Evolutionary conservation across 2,329 filamentous ascomycete genomes (phyloP), one percentile per base, ranked within the genome.

Genomic region (Graphilbum fragrans): DNA sequence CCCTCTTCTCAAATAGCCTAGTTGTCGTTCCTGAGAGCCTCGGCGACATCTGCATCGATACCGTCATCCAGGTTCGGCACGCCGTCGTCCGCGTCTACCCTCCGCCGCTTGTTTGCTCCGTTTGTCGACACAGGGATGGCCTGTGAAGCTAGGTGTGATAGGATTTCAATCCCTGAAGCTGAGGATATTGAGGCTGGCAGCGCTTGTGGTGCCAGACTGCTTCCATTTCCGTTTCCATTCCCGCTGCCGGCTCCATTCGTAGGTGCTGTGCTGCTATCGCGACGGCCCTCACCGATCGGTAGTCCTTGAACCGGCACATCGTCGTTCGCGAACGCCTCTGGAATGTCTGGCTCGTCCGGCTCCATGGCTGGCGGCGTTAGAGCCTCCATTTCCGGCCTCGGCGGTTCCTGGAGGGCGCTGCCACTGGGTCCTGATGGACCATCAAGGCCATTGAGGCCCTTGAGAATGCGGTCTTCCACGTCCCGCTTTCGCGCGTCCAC

Each of bases 401-500:
- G 77, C 12, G 76, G 75, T 48, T 86, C 82, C 21, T 69, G 59
- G 14, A 60, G 59, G 4, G 66, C 65, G 46, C 61, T 70, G 32
- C 61, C 62, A n/a, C 66, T 59, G 9, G 66, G 64, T 3, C 67
- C 65, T 4, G 67, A 62, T 14, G 65, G 62, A 18, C 66, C 63
- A 43, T 74, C 66, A 9, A 78, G 72, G 2, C 75, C 72, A 14
- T 78, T 77, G 19, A 94, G 71, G 9, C 85, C 86, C 39, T 82
- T 77, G 73, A 98, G 86, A 50, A 98, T 96, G 38, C 77, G 81
- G 49, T 90, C 77, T 59, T 98, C 92, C 8, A 98, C 87, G 37
- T 92, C 82, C 40, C 80, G 78, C 60, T 93, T 94, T 62, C 86
- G 88, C 17, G 70, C 65, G 52, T 95, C 88, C 16, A 87, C 85